Base-by-base conservation (phyloP, 2,329 filamentous ascomycete genomes). In the Fusarium temperatum region DNA sequence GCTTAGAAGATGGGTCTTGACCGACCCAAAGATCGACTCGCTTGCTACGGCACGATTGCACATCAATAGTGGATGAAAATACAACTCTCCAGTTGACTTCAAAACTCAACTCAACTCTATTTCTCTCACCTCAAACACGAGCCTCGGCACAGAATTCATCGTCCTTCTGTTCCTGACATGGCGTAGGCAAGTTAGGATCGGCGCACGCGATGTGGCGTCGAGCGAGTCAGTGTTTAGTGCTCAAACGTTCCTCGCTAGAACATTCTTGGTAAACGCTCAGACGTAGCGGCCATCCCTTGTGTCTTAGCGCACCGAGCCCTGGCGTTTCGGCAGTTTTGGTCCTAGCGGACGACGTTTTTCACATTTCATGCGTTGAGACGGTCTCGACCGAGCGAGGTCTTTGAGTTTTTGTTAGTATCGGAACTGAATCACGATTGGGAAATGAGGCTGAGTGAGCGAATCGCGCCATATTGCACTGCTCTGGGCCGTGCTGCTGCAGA, bases 1-100 rank as follows among this genome's bases (percentile, higher is more conserved):
- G 67, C 65, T 70, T 70, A 68, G 36, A 57, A 70, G 39, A 54
- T 54, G 66, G 67, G 67, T 47, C 55, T 55, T 35, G 6, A 35
- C 24, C 20, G 8, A 54, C 35, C 66, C 45, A 44, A 45, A 10
- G 48, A 68, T 50, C 54, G 10, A 48, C 36, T 55, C 66, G 47
- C 66, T 59, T 70, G 24, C 42, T 38, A 18, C 47, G 39, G 66
- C 18, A 58, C 20, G 30, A 32, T 32, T 32, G 44, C 36, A 24
- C 26, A 68, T 69, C 65, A 63, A 69, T 41, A 51, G 64, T 68
- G 66, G 57, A 51, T 47, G 39, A 62, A 28, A 38, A 28, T 39
- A 28, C 51, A 26, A 54, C 35, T 54, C 51, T 39, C 8, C 8
- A 30, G 20, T 28, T 45, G 14, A 36, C 14, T 28, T 8, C 26